phyloP scores from a whole-genome alignment of 441 rosid genomes.

The Bocquillonia castaneifolia region DNA sequence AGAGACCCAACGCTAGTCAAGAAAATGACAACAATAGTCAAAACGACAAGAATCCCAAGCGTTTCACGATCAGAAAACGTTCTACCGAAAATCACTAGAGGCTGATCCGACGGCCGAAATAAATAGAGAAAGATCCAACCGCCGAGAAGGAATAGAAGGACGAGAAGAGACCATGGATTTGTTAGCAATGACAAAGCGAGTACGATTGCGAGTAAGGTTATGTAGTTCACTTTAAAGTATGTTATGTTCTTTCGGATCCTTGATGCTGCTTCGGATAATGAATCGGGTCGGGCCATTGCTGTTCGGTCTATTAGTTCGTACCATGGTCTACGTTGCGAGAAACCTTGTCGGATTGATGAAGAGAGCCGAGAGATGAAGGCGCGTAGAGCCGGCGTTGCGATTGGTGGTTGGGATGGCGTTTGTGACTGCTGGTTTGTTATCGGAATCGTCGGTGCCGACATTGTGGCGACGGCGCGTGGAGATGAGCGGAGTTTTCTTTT shows the following conservation, averaged over 20 bases:
- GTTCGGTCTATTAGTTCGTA: slow-evolving; percentile 52
- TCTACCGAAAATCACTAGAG: slow-evolving; percentile 48
- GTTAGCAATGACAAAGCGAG: slow-evolving; percentile 64
- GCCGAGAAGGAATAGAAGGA: slow-evolving; percentile 47
- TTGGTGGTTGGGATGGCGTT: slow-evolving; percentile 43
- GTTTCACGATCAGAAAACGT: slow-evolving; percentile 66
- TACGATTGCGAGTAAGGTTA: slow-evolving; percentile 44
- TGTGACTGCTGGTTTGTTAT: slow-evolving; percentile 33
- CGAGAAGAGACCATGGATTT: slow-evolving; percentile 56
- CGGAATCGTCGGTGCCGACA: slow-evolving; percentile 49
- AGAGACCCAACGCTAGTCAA: slow-evolving; percentile 70
- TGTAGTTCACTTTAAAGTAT: slow-evolving; percentile 64
- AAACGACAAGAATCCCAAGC: slow-evolving; percentile 43
- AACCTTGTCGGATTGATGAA: slow-evolving; percentile 46
- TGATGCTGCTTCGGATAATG: slow-evolving; percentile 56
- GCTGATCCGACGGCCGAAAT: slow-evolving; percentile 65
- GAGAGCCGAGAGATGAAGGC: slow-evolving; percentile 53
- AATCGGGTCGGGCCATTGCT: slow-evolving; percentile 51
- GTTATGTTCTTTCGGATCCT: slow-evolving; percentile 56
- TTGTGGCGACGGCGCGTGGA: slow-evolving; percentile 21
- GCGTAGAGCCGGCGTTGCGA: slow-evolving; percentile 47
- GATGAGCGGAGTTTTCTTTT: neutral
- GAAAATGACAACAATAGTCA: slow-evolving; percentile 58
- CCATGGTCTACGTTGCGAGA: slow-evolving; percentile 72
- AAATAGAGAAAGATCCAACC: slow-evolving; percentile 60